phyloP scores from a whole-genome alignment of 768 basidiomycete genomes.

The Cystobasidium onofrii region DNA sequence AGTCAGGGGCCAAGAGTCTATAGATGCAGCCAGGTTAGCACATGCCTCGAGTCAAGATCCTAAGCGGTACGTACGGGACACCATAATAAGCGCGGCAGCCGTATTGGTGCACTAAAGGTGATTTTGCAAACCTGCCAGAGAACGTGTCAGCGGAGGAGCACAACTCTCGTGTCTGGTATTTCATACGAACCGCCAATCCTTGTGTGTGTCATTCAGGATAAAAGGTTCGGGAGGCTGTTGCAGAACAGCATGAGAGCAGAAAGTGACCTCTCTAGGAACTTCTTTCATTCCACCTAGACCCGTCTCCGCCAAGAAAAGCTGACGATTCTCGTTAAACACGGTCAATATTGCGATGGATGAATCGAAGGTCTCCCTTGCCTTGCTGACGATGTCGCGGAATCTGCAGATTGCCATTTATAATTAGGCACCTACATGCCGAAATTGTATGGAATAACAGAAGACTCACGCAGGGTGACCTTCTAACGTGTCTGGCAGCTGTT shows the following conservation, averaged over 20 bases:
- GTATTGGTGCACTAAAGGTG: constrained; percentile 1
- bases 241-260: constrained; percentile 41
- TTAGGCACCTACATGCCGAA: no score
- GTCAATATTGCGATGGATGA: constrained; percentile 31
- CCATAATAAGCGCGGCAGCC: constrained; percentile 10
- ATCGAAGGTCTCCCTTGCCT: constrained; percentile 30
- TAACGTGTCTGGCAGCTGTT: constrained; percentile 22
- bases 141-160: constrained; percentile 23
- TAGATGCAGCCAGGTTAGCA: no score
- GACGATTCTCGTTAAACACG: constrained; percentile 39
- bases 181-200: constrained; percentile 37
- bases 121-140: constrained; percentile 2
- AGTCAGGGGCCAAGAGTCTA: constrained; percentile 35
- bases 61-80: neutral
- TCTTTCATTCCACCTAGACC: constrained; percentile 36
- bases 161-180: neutral
- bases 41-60: neutral
- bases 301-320: constrained; percentile 39
- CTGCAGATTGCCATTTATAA: neutral
- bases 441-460: neutral
- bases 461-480: constrained; percentile 28
- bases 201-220: constrained; percentile 35
- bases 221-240: constrained; percentile 33
- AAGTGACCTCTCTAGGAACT: constrained; percentile 36
- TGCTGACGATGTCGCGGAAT: constrained; percentile 29